Conservation (phyloP, 1,284 basidiomycete species). For the Ustilago loliicola region DNA sequence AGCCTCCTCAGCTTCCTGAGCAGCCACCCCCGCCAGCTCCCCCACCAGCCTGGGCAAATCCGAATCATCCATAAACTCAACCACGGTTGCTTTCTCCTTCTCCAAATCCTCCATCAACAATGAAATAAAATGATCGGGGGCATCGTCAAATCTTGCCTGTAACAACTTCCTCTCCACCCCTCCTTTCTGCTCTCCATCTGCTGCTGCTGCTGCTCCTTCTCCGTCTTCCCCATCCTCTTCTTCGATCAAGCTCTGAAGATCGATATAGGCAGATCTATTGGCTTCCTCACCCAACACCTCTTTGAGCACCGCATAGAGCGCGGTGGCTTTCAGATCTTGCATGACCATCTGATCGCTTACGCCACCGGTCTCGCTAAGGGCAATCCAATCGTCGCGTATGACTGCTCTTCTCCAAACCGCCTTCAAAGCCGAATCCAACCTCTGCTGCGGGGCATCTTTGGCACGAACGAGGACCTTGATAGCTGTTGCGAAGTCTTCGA, state of each 20-base stretch:
- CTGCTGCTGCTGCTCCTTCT: too few species aligned
- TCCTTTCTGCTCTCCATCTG: too few species aligned
- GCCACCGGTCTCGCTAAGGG: conserved; percentile 48
- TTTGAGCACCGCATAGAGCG: conserved; percentile 32
- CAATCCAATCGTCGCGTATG: conserved; percentile 79
- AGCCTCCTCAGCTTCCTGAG: background rate
- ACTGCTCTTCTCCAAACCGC: conserved; percentile 89
- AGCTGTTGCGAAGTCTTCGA: conserved; percentile 72
- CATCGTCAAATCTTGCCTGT: conserved; percentile 12
- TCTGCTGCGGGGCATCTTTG: conserved; percentile 60
- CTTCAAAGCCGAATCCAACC: conserved; percentile 73
- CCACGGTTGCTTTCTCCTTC: conserved; percentile 31
- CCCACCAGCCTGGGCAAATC: conserved; percentile 36
- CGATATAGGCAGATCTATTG: conserved; percentile 7
- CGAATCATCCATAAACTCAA: conserved; percentile 29
- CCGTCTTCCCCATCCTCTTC: background rate
- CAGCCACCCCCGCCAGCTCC: conserved; percentile 36
- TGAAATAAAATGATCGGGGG: conserved; percentile 19
- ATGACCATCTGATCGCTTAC: conserved; percentile 51
- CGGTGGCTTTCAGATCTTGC: conserved; percentile 37
- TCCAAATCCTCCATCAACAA: conserved; percentile 18
- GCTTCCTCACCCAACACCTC: conserved; percentile 31
- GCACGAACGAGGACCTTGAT: conserved; percentile 72
- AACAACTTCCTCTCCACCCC: conserved; percentile 11
- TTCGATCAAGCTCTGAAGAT: conserved; percentile 7